Percentiles rank a stretch among this genome's conserved stretches.
phyloP scores from a whole-genome alignment of 495 filamentous ascomycete genomes.

The Jackrogersella multiformis region DNA sequence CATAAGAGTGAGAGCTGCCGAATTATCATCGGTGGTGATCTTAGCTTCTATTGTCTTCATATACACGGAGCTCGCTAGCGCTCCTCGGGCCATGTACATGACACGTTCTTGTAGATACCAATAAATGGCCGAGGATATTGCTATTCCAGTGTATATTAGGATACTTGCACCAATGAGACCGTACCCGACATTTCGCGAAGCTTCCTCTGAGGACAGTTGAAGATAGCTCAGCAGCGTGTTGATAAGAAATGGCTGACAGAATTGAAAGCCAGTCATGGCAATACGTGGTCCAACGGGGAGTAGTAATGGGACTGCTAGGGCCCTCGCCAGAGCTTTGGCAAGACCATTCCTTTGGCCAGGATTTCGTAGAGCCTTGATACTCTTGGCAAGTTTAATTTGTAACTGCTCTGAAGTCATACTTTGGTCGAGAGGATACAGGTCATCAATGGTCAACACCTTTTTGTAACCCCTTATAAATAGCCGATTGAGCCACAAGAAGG shows the following conservation, averaged over 20 bases:
- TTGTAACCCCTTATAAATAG: conserved; percentile 61
- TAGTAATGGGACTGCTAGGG: conserved; percentile 43
- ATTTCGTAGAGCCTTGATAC: conserved; percentile 10
- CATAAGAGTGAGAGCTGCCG: conserved; percentile 52
- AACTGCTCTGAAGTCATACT: conserved; percentile 53
- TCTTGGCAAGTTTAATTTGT: conserved; percentile 42
- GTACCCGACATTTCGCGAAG: conserved; percentile 57
- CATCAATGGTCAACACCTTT: conserved; percentile 53
- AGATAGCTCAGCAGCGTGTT: conserved; percentile 60
- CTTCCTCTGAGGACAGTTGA: conserved; percentile 49
- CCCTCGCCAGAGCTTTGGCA: conserved; percentile 29
- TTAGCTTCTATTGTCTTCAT: conserved; percentile 59
- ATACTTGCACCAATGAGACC: conserved; percentile 50
- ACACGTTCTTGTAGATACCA: conserved; percentile 55
- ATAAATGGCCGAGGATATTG: conserved; percentile 61
- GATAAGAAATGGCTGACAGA: conserved; percentile 73
- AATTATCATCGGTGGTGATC: conserved; percentile 54
- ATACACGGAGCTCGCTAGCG: conserved; percentile 66
- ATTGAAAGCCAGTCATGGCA: conserved; percentile 58
- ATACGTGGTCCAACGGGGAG: conserved; percentile 47
- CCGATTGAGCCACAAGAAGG: conserved; percentile 69
- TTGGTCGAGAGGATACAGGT: conserved; percentile 60
- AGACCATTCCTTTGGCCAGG: conserved; percentile 28
- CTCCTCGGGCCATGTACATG: conserved; percentile 65
- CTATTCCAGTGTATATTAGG: conserved; percentile 66